These are phyloP conservation scores for Arctostaphylos glauca DNA, from an alignment of 148 eudicot species.

Conservation along the genomic window DNA sequence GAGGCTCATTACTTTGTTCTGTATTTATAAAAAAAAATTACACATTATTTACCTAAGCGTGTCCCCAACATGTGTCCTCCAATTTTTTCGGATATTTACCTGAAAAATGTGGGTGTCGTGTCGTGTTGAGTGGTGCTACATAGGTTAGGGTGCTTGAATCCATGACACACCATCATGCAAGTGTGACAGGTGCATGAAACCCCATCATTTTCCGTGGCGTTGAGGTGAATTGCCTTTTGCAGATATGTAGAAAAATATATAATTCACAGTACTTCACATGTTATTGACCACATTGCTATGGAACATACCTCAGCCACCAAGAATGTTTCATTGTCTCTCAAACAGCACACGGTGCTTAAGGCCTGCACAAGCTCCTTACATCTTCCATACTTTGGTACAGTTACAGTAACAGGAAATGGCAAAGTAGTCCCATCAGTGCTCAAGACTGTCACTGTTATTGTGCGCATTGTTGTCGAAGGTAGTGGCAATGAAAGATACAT, in stretches of 20 bases:
- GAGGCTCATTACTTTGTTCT: no score
- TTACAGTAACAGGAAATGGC: constrained; percentile 57
- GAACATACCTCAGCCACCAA: constrained; percentile 75
- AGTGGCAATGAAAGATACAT: constrained; percentile 78
- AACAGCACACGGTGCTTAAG: constrained; percentile 47
- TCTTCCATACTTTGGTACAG: constrained; percentile 63
- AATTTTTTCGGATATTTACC: no score
- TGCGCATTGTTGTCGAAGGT: constrained; percentile 64
- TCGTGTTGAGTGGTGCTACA: no score
- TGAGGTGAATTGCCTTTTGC: background rate
- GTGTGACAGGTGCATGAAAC: background rate
- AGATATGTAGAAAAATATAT: background rate
- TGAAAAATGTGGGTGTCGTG: no score
- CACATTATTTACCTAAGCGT: no score
- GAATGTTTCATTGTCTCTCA: constrained; percentile 58
- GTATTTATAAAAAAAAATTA: no score
- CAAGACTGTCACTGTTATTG: constrained; percentile 69
- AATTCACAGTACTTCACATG: background rate
- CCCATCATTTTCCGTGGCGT: background rate
- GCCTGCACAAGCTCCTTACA: constrained; percentile 74
- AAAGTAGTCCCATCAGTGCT: constrained; percentile 56
- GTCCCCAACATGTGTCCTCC: no score
- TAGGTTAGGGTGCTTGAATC: background rate
- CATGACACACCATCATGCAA: constrained; percentile 1
- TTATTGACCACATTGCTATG: background rate